Percentiles rank a stretch among this genome's conserved stretches.
phyloP scores from a whole-genome alignment of 2,329 filamentous ascomycete species.

The Colletotrichum eleusines region DNA sequence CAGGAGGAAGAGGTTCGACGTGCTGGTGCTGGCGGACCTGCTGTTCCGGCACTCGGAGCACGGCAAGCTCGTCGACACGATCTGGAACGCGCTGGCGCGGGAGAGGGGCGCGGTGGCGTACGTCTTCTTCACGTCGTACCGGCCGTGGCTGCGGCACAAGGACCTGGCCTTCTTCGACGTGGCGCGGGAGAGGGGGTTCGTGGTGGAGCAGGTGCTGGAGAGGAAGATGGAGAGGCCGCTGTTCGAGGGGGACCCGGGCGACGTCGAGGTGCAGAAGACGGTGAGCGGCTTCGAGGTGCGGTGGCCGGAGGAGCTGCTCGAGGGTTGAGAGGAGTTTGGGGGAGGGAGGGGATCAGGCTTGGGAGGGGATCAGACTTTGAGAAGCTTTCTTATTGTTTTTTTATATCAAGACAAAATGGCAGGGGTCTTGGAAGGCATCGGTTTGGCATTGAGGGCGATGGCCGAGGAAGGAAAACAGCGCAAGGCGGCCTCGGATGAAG shows the following conservation, averaged over 20 bases:
- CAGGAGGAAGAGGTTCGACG: slow-evolving; percentile 71
- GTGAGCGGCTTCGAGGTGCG: slow-evolving; percentile 82
- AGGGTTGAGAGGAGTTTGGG: slow-evolving; percentile 16
- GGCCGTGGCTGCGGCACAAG: slow-evolving; percentile 88
- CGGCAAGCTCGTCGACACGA: slow-evolving; percentile 77
- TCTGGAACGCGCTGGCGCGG: slow-evolving; percentile 74
- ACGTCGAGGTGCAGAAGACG: slow-evolving; percentile 83
- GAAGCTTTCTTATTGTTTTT: neutral
- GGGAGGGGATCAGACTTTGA: no score
- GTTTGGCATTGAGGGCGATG: neutral
- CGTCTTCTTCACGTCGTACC: slow-evolving; percentile 95
- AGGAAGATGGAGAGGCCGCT: slow-evolving; percentile 86
- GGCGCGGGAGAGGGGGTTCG: slow-evolving; percentile 76
- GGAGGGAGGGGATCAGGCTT: neutral
- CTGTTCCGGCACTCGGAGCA: slow-evolving; percentile 95
- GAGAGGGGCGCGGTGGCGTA: slow-evolving; percentile 72
- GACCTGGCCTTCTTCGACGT: slow-evolving; percentile 90
- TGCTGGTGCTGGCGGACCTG: slow-evolving; percentile 88
- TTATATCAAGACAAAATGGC: neutral
- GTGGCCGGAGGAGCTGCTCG: slow-evolving; percentile 65
- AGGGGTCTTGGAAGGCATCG: neutral
- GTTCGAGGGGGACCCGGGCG: slow-evolving; percentile 90
- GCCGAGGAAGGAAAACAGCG: neutral
- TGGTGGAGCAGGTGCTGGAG: slow-evolving; percentile 84
- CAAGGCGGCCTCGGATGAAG: neutral